Conservation (phyloP, 257 asterid genomes). For the Schizonepeta tenuifolia region DNA sequence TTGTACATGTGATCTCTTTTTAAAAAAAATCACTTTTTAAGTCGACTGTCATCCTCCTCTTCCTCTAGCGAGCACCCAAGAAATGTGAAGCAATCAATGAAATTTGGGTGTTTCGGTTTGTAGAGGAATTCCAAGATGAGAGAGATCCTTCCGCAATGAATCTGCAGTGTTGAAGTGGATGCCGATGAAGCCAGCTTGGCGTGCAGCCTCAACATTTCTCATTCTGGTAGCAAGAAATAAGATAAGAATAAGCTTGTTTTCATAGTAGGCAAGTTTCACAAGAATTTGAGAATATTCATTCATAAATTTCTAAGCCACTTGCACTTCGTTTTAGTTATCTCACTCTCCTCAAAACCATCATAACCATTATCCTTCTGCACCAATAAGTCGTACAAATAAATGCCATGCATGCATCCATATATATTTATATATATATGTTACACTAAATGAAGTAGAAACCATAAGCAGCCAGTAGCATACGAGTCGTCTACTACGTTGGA, state of each 20-base stretch:
- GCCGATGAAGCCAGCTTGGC: conserved; percentile 63
- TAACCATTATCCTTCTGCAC: neutral
- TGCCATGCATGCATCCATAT: too few relatives aligned
- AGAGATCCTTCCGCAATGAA: conserved; percentile 58
- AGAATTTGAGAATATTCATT: neutral
- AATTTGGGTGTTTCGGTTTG: neutral
- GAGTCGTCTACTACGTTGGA: neutral
- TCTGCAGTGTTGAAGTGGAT: conserved; percentile 72
- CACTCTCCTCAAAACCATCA: too few relatives aligned
- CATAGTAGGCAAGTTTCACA: neutral
- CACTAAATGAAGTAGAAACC: neutral
- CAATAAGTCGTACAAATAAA: neutral
- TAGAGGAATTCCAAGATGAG: conserved; percentile 48
- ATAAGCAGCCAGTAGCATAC: neutral
- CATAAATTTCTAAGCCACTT: neutral
- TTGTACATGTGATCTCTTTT: too few relatives aligned
- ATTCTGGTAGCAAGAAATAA: conserved; percentile 40
- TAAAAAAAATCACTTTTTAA: too few relatives aligned
- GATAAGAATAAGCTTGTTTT: neutral
- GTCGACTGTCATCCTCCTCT: too few relatives aligned
- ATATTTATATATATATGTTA: neutral
- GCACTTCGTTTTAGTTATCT: neutral
- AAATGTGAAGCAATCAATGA: neutral
- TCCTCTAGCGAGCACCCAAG: too few relatives aligned
- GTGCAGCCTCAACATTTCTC: conserved; percentile 83